Conservation (phyloP, 1,284 basidiomycete genomes). For the Austroboletus novae-zelandiae region DNA sequence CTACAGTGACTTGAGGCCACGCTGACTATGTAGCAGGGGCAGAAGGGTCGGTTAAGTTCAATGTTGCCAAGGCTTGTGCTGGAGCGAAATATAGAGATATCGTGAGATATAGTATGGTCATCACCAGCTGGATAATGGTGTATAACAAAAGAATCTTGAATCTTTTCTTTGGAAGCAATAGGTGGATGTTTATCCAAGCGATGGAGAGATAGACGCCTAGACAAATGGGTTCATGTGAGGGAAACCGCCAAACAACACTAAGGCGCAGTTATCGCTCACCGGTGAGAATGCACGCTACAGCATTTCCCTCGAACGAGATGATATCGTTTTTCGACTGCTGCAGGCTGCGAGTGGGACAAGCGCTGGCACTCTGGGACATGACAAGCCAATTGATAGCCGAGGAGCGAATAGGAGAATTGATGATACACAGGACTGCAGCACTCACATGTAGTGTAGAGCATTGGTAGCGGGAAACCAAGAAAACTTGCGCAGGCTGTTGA, state of each 20-base stretch:
- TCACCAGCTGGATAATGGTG: slow-evolving; percentile 12
- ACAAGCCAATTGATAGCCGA: too few relatives aligned
- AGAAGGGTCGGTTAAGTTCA: too few relatives aligned
- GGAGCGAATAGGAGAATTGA: too few relatives aligned
- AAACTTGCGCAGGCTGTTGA: too few relatives aligned
- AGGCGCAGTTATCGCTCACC: slow-evolving; percentile 1
- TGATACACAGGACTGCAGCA: too few relatives aligned
- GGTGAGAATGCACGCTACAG: slow-evolving; percentile 19
- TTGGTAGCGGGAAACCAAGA: too few relatives aligned
- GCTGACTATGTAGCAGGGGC: slow-evolving; percentile 11
- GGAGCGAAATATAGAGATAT: slow-evolving; percentile 17
- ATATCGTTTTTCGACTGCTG: too few relatives aligned
- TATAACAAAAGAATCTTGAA: slow-evolving; percentile 15
- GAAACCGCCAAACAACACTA: neutral
- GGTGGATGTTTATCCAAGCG: slow-evolving; percentile 9
- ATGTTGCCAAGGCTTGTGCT: slow-evolving; percentile 11
- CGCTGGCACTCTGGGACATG: too few relatives aligned
- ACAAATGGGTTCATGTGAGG: neutral
- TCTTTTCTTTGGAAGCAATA: slow-evolving; percentile 17
- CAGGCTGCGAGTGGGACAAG: too few relatives aligned
- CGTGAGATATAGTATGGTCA: slow-evolving; percentile 22
- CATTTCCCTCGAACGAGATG: slow-evolving; percentile 19
- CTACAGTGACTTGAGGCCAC: slow-evolving; percentile 15
- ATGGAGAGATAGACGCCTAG: slow-evolving; percentile 23
- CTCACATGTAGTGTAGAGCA: too few relatives aligned